A percentile compares a stretch with the other conserved stretches of the same genome.
phyloP scores from a whole-genome alignment of 192 early-diverging fungal species.

The Gaertneriomyces semiglobifer region DNA sequence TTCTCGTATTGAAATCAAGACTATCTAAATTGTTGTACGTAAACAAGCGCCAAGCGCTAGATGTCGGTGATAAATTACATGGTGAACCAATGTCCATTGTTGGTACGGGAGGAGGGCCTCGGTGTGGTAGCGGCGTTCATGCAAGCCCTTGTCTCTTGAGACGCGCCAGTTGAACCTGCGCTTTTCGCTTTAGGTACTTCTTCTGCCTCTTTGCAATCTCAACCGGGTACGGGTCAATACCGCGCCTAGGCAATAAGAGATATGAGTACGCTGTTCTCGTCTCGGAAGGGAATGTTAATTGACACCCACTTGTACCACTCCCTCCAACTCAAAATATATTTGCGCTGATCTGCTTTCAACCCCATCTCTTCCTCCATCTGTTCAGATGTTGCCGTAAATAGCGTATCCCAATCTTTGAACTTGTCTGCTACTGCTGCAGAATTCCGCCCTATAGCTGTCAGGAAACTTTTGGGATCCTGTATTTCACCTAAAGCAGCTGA shows the following conservation, averaged over 20 bases:
- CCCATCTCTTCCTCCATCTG: constrained; percentile 45
- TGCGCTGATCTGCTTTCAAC: constrained; percentile 38
- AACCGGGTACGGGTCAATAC: constrained; percentile 33
- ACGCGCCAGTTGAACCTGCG: constrained; percentile 33
- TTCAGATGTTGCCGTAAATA: constrained; percentile 39
- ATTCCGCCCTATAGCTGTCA: constrained; percentile 44
- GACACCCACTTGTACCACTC: constrained; percentile 41
- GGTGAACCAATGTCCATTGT: too few relatives aligned
- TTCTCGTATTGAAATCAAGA: too few relatives aligned
- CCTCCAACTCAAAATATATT: constrained; percentile 43
- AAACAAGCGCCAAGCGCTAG: too few relatives aligned
- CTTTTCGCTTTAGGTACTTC: constrained; percentile 41
- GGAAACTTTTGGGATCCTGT: constrained; percentile 33
- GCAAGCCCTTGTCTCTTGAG: constrained; percentile 44
- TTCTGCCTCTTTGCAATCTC: constrained; percentile 38
- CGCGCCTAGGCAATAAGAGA: constrained; percentile 19
- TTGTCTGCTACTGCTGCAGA: constrained; percentile 40
- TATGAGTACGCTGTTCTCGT: not conserved
- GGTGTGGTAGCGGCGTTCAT: constrained; percentile 10
- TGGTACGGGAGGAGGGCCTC: too few relatives aligned
- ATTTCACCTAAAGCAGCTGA: constrained; percentile 13
- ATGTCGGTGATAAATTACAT: too few relatives aligned
- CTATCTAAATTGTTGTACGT: too few relatives aligned
- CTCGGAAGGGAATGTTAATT: not conserved
- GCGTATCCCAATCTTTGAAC: constrained; percentile 46